These are phyloP conservation scores for Tetrapisispora fleetii DNA, from an alignment of 805 yeast species.

Conservation along the genomic window DNA sequence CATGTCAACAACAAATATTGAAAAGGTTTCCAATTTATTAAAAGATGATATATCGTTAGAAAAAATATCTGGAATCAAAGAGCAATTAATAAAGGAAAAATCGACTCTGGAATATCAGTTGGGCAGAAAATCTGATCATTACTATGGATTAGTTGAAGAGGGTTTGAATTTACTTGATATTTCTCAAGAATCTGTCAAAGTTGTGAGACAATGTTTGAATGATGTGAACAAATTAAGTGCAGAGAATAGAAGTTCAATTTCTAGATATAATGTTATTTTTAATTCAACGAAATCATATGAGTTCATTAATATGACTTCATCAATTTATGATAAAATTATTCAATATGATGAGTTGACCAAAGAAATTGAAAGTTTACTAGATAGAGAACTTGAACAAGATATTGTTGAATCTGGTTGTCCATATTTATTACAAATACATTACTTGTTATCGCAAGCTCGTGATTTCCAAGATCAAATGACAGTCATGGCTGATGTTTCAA, in stretches of 20 bases:
- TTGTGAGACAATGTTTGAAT: slow-evolving; percentile 37
- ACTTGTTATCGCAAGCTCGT: slow-evolving; percentile 54
- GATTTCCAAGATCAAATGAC: slow-evolving; percentile 71
- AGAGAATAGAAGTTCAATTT: slow-evolving; percentile 50
- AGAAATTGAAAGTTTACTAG: slow-evolving; percentile 44
- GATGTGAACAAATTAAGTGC: slow-evolving; percentile 40
- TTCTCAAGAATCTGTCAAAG: slow-evolving; percentile 39
- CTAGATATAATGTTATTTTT: slow-evolving; percentile 59
- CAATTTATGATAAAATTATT: slow-evolving; percentile 52
- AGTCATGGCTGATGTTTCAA: slow-evolving; percentile 40
- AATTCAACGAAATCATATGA: slow-evolving; percentile 59
- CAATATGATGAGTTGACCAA: slow-evolving; percentile 43
- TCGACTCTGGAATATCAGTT: slow-evolving; percentile 66
- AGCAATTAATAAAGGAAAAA: slow-evolving; percentile 58
- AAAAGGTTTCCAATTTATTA: slow-evolving; percentile 26
- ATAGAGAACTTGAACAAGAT: slow-evolving; percentile 29
- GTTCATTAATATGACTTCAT: slow-evolving; percentile 59
- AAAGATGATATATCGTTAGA: slow-evolving; percentile 42
- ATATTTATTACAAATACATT: slow-evolving; percentile 59
- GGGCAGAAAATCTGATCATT: slow-evolving; percentile 56
- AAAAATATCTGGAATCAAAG: slow-evolving; percentile 42
- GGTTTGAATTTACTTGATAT: slow-evolving; percentile 31
- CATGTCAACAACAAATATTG: slow-evolving; percentile 6
- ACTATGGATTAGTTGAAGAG: slow-evolving; percentile 44
- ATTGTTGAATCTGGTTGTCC: slow-evolving; percentile 36